These are phyloP conservation scores for Tulasnella sp. DNA, from an alignment of 768 basidiomycete species.

Conservation along the genomic window DNA sequence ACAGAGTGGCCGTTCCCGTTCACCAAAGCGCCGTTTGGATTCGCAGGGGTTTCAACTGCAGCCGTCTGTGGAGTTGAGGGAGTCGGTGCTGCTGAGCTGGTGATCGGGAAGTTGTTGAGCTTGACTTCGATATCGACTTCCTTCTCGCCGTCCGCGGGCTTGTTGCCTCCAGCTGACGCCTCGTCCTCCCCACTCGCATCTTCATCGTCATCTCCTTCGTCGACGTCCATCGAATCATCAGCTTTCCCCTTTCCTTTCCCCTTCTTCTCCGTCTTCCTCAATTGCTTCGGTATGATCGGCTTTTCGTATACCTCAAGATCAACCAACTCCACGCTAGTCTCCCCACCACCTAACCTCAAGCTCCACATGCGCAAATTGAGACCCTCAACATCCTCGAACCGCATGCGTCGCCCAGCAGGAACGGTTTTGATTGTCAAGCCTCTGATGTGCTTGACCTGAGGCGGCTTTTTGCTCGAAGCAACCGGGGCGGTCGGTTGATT, in stretches of 20 bases:
- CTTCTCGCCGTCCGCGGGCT: neutral
- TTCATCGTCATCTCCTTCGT: conserved; percentile 30
- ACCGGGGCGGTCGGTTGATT: neutral
- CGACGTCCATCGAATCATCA: conserved; percentile 29
- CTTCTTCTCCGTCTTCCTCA: conserved; percentile 19
- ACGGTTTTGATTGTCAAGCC: conserved; percentile 12
- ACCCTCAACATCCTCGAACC: conserved; percentile 27
- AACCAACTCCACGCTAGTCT: conserved; percentile 29
- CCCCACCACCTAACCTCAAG: conserved; percentile 24
- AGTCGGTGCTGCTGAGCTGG: neutral
- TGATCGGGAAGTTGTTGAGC: conserved; percentile 15
- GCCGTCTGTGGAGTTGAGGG: neutral
- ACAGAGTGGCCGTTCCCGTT: conserved; percentile 28
- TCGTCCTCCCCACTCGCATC: conserved; percentile 22
- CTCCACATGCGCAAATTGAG: conserved; percentile 30
- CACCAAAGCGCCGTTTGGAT: conserved; percentile 12
- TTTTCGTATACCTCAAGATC: conserved; percentile 29
- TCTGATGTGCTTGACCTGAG: conserved; percentile 25
- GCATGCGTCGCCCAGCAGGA: conserved; percentile 19
- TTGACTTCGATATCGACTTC: conserved; percentile 30
- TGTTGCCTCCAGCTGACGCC: neutral
- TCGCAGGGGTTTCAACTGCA: neutral
- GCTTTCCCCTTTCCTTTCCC: conserved; percentile 20
- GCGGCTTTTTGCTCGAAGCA: conserved; percentile 1
- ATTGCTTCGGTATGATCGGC: conserved; percentile 1